Conservation (phyloP, 2,329 filamentous ascomycete species). For the Cercospora nicotianae region DNA sequence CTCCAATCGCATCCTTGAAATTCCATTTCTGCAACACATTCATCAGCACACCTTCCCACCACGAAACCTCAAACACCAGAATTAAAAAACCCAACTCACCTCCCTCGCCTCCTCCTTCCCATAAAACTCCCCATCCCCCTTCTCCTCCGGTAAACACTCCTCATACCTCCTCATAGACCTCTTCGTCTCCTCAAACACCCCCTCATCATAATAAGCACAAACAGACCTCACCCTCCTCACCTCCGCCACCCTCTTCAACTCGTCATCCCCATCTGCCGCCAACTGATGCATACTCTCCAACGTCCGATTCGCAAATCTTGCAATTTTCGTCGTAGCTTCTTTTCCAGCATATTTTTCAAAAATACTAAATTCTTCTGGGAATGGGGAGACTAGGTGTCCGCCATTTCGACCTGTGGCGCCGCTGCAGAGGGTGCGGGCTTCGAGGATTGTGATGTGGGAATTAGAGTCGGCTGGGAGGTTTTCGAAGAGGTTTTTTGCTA, state of each 20-base stretch:
- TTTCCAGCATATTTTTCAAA: conserved; percentile 21
- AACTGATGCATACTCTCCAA: conserved; percentile 21
- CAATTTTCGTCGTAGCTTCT: conserved; percentile 22
- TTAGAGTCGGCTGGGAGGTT: conserved; percentile 5
- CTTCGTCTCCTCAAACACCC: conserved; percentile 20
- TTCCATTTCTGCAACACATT: conserved; percentile 16
- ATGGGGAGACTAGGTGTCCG: conserved; percentile 23
- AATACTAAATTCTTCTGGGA: conserved; percentile 19
- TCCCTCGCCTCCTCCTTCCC: conserved; percentile 18
- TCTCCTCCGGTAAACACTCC: conserved; percentile 21
- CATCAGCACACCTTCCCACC: not conserved
- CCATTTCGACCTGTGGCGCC: conserved; percentile 28
- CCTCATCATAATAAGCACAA: conserved; percentile 19
- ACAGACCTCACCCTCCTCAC: conserved; percentile 20
- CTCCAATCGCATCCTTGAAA: conserved; percentile 23
- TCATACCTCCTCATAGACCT: conserved; percentile 18
- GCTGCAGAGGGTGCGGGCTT: conserved; percentile 21
- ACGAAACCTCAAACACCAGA: not conserved
- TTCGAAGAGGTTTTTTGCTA: conserved; percentile 22
- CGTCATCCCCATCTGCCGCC: conserved; percentile 15
- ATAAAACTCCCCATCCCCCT: conserved; percentile 17
- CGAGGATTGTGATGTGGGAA: conserved; percentile 19
- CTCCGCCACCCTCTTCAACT: conserved; percentile 17
- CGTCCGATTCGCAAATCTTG: conserved; percentile 23
- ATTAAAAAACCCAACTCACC: not conserved